Evolutionary conservation across 1,284 basidiomycete genomes (phyloP), one percentile per base, ranked within the genome.

Genomic region (Ustilago curta): DNA sequence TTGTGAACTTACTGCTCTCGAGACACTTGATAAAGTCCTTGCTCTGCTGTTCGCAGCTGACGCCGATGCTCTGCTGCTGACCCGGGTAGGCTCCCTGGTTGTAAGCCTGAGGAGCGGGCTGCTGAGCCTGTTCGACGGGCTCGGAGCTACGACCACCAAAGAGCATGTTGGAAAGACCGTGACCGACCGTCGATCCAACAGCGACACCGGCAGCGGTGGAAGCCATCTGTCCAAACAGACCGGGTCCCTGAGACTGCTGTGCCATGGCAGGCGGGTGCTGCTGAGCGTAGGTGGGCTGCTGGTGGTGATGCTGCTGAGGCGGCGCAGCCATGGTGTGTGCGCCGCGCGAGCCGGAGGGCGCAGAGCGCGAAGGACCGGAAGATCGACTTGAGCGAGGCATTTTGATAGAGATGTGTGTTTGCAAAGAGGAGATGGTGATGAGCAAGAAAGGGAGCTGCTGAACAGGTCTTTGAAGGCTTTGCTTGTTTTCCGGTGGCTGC

Each of bases 171-270:
- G 91, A 93, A 70, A 94, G 83, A 39, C 93, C 93, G 80, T 94
- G 93, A 50, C 93, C 93, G 70, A 94, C 88, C 54, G 90, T 87
- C 16, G 92, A 93, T 45, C 93, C 93, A 55, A 93, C 88, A 7
- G 93, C 93, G 43, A 94, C 93, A 70, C 91, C 92, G 59, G 92
- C 93, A 29, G 92, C 93, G 8, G 93, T 94, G 16, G 93, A 92
- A 58, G 93, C 93, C 92, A 94, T 94, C 84, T 84, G 80, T 25
- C 80, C 79, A 49, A 84, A 84, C 29, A 84, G 64, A 54, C 83
- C 81, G 23, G 80, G 79, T 21, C 62, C 65, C 3, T 52, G 65
- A 47, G 65, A 70, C 59, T 68, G 75, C 64, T 68, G 75, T 48
- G 57, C 48, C 48, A 63, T 56, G 51, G 66, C 68, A 12, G 61